Base-by-base conservation (phyloP, 2,329 filamentous ascomycete species). In the Elsinoe fawcettii region DNA sequence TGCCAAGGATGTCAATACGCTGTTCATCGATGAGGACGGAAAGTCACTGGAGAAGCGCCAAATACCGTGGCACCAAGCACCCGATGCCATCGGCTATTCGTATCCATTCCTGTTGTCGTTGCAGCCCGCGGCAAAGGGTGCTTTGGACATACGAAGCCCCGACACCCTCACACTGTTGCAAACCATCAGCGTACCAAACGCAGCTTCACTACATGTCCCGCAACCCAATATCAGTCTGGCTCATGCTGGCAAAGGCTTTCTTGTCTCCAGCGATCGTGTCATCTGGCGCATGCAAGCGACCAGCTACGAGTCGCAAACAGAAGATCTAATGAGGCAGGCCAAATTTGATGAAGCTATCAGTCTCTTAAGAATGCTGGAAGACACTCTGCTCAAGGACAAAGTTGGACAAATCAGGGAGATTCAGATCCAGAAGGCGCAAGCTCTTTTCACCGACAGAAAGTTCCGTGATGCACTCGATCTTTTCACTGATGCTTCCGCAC, bases 201-300 rank as follows among this genome's bases (percentile, higher is more conserved):
- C 92, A 1, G 88, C 82, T 30, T 85, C 91, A 60, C 77, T 99
- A 58, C 90, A 97, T 69, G 93, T 97, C 23, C 90, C 91, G 0
- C 90, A 95, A 51, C 91, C 92, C 0, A 95, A 90, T 18, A 87
- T 92, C 62, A 96, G 92, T 66, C 77, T 99, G n/a, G 89, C 92
- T 0, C 93, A 99, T 73, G 91, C 90, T 0, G 93, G 89, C 2
- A 99, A 99, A 69, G 92, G 91, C 0, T 99, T 99, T 65, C 81
- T 97, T 59, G 90, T 97, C 54, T 86, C 87, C 18, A 96, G 92
- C 67, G 93, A 97, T 57, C 81, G 93, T 44, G 87, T 81, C 32
- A 88, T 99, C 36, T 99, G 93, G 93, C 87, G 93, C 64, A 97
- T 99, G 93, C 88, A 85, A 61, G 88, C 92, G 2, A 84, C 91